These are phyloP conservation scores for Larix sibirica DNA, from an alignment of 83 land plant species.

Conservation along the genomic window DNA sequence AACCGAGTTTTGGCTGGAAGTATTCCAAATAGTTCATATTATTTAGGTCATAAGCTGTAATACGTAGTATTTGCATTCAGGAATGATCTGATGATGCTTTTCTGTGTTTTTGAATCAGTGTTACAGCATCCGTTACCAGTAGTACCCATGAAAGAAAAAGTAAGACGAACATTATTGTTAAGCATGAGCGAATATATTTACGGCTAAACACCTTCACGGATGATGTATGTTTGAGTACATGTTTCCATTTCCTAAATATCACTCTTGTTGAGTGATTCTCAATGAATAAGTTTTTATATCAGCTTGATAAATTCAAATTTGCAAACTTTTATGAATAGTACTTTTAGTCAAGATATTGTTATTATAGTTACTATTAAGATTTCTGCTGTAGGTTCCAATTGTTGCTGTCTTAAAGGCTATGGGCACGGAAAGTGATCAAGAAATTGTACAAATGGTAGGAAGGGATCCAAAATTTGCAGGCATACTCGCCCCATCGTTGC, in stretches of 20 bases:
- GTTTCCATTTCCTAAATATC: no score
- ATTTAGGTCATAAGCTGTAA: not conserved
- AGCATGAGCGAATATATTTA: conserved; percentile 52
- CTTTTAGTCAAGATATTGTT: no score
- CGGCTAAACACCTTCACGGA: conserved; percentile 54
- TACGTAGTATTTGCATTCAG: not conserved
- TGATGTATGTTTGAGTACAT: conserved; percentile 32
- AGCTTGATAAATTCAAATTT: no score
- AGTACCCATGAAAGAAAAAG: conserved; percentile 87
- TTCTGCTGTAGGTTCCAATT: conserved; percentile 50
- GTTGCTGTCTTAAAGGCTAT: conserved; percentile 90
- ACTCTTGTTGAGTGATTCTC: no score
- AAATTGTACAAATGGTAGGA: conserved; percentile 95
- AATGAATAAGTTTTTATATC: no score
- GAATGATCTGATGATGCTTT: not conserved
- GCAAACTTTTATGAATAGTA: no score
- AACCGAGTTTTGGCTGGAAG: not conserved
- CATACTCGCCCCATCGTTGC: conserved; percentile 84
- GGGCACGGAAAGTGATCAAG: conserved; percentile 99
- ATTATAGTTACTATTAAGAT: no score
- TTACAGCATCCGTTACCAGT: conserved; percentile 95
- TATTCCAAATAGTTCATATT: not conserved
- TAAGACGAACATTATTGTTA: conserved; percentile 74
- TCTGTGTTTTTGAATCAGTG: conserved; percentile 38
- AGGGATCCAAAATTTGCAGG: conserved; percentile 85